Conservation (phyloP, 2,329 filamentous ascomycete genomes). For the Stachybotrys echinatus region DNA sequence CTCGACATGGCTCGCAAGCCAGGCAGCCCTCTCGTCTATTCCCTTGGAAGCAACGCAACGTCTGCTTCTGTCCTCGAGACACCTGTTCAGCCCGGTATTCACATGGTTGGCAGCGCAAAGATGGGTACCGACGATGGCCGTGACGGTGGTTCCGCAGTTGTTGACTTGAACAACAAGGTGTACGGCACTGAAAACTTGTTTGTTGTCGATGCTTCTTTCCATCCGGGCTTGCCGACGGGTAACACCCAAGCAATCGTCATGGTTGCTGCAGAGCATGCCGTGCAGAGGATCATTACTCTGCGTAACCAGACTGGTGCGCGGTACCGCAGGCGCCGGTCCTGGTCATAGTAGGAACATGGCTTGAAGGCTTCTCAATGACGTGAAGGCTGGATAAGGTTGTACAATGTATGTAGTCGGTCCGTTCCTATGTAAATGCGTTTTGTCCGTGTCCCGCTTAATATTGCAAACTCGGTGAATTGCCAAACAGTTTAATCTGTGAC, state of each 20-base stretch:
- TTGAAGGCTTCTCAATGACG: no score
- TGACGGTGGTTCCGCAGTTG: slow-evolving; percentile 47
- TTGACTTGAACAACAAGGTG: slow-evolving; percentile 56
- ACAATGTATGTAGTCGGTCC: no score
- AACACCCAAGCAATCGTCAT: slow-evolving; percentile 63
- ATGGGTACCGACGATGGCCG: slow-evolving; percentile 53
- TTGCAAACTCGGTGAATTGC: no score
- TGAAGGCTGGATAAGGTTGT: no score
- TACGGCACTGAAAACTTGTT: slow-evolving; percentile 64
- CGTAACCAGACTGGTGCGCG: no score
- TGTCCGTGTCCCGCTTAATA: no score
- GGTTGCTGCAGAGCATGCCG: slow-evolving; percentile 55
- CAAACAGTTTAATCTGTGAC: no score
- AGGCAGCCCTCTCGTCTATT: slow-evolving; percentile 15
- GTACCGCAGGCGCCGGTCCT: no score
- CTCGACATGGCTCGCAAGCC: slow-evolving; percentile 11
- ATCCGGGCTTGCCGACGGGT: slow-evolving; percentile 61
- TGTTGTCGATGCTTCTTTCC: slow-evolving; percentile 61
- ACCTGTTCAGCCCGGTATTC: slow-evolving; percentile 31
- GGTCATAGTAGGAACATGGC: no score
- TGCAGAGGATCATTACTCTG: slow-evolving; percentile 24
- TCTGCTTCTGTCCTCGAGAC: slow-evolving; percentile 19
- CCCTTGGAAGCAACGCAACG: slow-evolving; percentile 9
- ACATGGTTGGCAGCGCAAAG: slow-evolving; percentile 55
- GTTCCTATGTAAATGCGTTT: no score